Evolutionary conservation across 768 basidiomycete genomes (phyloP).

Genomic region (Leucosporidium creatinivorum): DNA sequence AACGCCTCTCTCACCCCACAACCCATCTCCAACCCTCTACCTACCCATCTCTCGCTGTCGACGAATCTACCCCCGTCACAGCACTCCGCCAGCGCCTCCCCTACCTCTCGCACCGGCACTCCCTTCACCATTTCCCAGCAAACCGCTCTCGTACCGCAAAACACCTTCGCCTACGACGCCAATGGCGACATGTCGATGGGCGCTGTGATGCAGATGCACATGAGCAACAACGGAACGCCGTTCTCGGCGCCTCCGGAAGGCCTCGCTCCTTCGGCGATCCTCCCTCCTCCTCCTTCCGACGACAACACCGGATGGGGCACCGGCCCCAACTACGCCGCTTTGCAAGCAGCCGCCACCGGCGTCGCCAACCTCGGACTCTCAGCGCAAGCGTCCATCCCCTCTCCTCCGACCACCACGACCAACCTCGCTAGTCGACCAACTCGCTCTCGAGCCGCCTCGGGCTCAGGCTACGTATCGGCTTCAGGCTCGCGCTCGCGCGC

Average conservation of each 20-base stretch:
- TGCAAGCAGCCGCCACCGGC: background rate
- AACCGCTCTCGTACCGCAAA: background rate
- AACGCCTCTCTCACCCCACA: background rate
- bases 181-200: constrained; percentile 1
- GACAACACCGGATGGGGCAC: background rate
- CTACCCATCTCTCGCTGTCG: background rate
- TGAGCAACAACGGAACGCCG: background rate
- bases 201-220: constrained; percentile 9
- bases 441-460: constrained; percentile 25
- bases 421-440: constrained; percentile 15
- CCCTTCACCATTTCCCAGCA: background rate
- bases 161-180: background rate
- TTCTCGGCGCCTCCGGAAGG: too few relatives aligned
- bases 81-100: background rate
- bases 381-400: constrained; percentile 2
- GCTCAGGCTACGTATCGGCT: constrained; percentile 24
- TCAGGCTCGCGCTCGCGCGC: constrained; percentile 31
- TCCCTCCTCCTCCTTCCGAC: too few relatives aligned
- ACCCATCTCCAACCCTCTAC: background rate
- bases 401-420: background rate
- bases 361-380: background rate
- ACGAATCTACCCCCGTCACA: background rate
- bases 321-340: background rate
- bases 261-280: too few relatives aligned
- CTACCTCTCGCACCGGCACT: background rate